Evolutionary conservation across 805 yeast genomes (phyloP), one percentile per base, ranked within the genome.

Genomic region (Metschnikowia cubensis): DNA sequence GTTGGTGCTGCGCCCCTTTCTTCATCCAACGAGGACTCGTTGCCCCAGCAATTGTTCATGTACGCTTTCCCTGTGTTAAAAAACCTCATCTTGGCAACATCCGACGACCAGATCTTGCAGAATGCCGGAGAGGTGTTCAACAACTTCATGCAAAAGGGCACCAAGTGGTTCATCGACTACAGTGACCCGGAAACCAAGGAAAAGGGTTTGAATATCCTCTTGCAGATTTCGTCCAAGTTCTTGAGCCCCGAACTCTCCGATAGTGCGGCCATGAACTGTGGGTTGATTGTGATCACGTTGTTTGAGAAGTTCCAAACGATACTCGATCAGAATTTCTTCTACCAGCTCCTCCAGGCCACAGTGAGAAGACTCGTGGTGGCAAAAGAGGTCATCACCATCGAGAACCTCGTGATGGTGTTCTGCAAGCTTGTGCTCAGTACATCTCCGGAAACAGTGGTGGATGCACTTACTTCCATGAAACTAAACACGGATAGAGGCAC

Each of bases 21-120:
- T 45, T 35, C 10, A n/a, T 6, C 22, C 10, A 37, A 10, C 4
- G 29, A 25, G 29, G 46, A 38, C 11, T 25, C 43, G 6, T 61
- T 76, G 21, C 79, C 81, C 2, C 52, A 59, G 42, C 65, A 67
- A 50, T 59, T 82, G 39, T 75, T 78, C 64, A 47, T 66, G 44
- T 68, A 64, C 50, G 62, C 75, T 1, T 79, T 78, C 54, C 79
- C 83, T 0, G 58, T 64, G 1, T 55, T 81, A 57, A 65, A 70
- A 47, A 65, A 66, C 18, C 63, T 79, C 45, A 64, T 79, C 5
- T 51, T 75, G 35, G 50, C 50, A 2, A 76, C 89, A 0, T 70
- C 65, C n/a, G 97, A 90, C 63, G 88, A 87, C 57, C 89, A 85
- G 60, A 76, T 89, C 7, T 64, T 90, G 32, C 96, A 90, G 66